Evolutionary conservation across 2,329 filamentous ascomycete species (phyloP).

Genomic region (Pseudocercospora vitis): DNA sequence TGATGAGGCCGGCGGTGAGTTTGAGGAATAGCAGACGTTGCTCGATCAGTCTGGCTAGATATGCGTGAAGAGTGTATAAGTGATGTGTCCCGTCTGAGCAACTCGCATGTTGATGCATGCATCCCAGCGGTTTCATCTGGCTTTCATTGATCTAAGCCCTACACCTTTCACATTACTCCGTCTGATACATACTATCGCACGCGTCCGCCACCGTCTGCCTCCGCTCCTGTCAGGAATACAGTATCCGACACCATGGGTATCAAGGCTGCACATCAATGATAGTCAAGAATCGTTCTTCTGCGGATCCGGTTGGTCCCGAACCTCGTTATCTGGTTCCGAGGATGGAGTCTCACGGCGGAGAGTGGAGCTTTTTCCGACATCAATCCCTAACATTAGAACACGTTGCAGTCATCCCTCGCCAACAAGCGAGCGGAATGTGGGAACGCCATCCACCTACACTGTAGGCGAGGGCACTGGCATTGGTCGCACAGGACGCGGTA

Average conservation of each 20-base stretch:
- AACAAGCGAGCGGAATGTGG: too few relatives aligned
- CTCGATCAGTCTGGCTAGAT: constrained; percentile 9
- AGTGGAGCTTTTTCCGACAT: not conserved
- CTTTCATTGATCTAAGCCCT: too few relatives aligned
- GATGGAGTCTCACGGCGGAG: not conserved
- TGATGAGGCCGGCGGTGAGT: constrained; percentile 21
- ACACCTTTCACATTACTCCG: too few relatives aligned
- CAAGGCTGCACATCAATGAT: too few relatives aligned
- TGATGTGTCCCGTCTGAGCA: constrained; percentile 1
- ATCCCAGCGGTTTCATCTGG: too few relatives aligned
- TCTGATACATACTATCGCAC: too few relatives aligned
- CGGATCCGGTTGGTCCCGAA: not conserved
- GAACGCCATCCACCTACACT: too few relatives aligned
- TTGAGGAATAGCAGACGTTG: constrained; percentile 9
- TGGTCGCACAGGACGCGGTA: not conserved
- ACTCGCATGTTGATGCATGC: not conserved
- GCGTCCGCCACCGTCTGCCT: too few relatives aligned
- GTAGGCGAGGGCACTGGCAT: not conserved
- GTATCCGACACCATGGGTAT: too few relatives aligned
- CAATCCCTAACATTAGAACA: not conserved
- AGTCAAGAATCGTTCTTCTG: not conserved
- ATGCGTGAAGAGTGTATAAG: not conserved
- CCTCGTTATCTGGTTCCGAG: not conserved
- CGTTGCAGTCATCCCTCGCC: too few relatives aligned
- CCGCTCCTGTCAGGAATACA: too few relatives aligned